These are phyloP conservation scores for Backusella parvicylindrica DNA, from an alignment of 192 early-diverging fungal species.

Conservation along the genomic window DNA sequence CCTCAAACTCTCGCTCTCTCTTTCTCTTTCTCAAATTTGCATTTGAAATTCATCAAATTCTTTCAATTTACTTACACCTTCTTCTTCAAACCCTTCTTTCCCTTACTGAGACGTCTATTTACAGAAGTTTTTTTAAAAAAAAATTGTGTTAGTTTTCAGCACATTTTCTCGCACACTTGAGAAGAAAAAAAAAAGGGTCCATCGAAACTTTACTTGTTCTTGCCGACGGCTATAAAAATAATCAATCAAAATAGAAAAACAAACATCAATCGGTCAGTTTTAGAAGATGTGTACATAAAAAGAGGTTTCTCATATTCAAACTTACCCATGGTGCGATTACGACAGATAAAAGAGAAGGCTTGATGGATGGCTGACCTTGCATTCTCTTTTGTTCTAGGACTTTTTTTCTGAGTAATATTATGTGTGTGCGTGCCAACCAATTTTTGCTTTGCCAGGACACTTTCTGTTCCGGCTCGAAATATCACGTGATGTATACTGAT, in stretches of 20 bases:
- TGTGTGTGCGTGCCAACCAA: background rate
- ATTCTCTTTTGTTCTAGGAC: conserved; percentile 1
- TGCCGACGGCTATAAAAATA: conserved; percentile 58
- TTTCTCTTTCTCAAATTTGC: background rate
- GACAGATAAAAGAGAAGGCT: conserved; percentile 6
- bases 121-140: no score
- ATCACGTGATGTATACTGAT: background rate
- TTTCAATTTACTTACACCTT: conserved; percentile 64
- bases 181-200: background rate
- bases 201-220: conserved; percentile 59
- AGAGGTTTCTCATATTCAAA: background rate
- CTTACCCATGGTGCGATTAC: conserved; percentile 6
- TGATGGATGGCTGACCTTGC: conserved; percentile 1
- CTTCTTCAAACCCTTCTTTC: conserved; percentile 89
- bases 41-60: background rate
- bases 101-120: conserved; percentile 72
- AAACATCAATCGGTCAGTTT: background rate
- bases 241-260: background rate
- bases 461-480: background rate
- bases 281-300: background rate
- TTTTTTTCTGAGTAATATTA: background rate
- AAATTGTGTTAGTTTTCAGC: background rate
- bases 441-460: background rate
- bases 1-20: background rate
- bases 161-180: background rate